phyloP scores from a whole-genome alignment of 2,329 filamentous ascomycete genomes.

The Fusarium torreyae region DNA sequence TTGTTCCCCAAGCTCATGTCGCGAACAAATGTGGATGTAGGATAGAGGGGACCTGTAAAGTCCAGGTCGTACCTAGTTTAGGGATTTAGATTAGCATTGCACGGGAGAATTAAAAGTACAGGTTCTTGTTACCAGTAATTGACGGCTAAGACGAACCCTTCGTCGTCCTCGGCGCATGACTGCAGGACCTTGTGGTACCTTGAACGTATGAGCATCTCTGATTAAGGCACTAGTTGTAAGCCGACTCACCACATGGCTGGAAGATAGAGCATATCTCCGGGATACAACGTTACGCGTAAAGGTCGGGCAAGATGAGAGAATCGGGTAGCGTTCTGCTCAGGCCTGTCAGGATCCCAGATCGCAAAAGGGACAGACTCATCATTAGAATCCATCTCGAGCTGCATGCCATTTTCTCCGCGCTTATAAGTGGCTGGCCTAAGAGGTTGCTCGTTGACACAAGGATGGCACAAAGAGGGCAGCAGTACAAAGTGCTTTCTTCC shows the following conservation, averaged over 20 bases:
- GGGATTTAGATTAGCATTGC: slow-evolving; percentile 14
- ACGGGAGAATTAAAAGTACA: neutral
- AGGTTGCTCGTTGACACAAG: slow-evolving; percentile 76
- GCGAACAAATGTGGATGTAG: slow-evolving; percentile 70
- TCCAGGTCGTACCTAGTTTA: slow-evolving; percentile 83
- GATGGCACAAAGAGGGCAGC: slow-evolving; percentile 78
- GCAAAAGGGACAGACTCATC: slow-evolving; percentile 73
- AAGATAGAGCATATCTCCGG: slow-evolving; percentile 86
- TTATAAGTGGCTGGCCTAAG: slow-evolving; percentile 73
- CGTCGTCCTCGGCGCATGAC: slow-evolving; percentile 74
- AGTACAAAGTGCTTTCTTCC: slow-evolving; percentile 83
- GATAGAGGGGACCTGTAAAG: slow-evolving; percentile 78
- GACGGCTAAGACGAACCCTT: slow-evolving; percentile 82
- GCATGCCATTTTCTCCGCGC: slow-evolving; percentile 52
- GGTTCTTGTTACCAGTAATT: slow-evolving; percentile 80
- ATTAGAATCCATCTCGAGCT: slow-evolving; percentile 55
- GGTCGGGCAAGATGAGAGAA: slow-evolving; percentile 74
- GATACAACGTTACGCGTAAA: slow-evolving; percentile 76
- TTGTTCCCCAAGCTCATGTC: slow-evolving; percentile 50
- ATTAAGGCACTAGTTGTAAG: neutral
- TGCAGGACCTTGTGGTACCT: slow-evolving; percentile 88
- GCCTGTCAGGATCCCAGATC: slow-evolving; percentile 80
- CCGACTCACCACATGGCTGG: slow-evolving; percentile 80
- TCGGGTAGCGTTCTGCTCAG: slow-evolving; percentile 63
- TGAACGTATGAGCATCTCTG: neutral